phyloP scores from a whole-genome alignment of 306 rosid species.

The Trifolium dubium region DNA sequence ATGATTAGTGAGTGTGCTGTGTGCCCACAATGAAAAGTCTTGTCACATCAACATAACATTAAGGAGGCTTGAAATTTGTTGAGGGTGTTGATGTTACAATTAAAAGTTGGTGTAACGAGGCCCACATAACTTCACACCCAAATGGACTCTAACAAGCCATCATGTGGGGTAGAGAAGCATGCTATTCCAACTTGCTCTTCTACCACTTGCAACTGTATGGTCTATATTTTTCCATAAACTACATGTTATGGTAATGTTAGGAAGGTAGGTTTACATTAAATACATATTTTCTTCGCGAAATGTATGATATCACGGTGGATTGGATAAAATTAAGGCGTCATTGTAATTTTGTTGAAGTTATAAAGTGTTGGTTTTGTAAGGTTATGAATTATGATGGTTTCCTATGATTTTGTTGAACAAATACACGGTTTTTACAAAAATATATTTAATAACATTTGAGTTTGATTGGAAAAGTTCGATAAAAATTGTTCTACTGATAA shows the following conservation, averaged over 20 bases:
- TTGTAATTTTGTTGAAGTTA: no score
- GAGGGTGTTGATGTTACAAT: neutral
- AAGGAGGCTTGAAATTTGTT: neutral
- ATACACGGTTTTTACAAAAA: no score
- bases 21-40: neutral
- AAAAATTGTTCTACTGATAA: no score
- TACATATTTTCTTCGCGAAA: neutral
- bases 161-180: conserved; percentile 1
- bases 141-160: conserved; percentile 3
- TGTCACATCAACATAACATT: conserved; percentile 25
- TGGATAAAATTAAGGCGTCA: no score
- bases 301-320: no score
- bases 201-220: conserved; percentile 20
- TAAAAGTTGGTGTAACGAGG: neutral
- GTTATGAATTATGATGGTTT: no score
- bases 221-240: conserved; percentile 9
- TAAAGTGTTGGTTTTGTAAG: no score
- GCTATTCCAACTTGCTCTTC: neutral
- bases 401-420: no score
- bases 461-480: no score
- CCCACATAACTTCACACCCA: neutral
- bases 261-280: neutral
- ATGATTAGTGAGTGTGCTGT: neutral
- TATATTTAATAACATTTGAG: no score
- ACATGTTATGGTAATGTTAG: neutral